Base-by-base conservation (phyloP, 139 green algal genomes). In the Chlorella sp. region DNA sequence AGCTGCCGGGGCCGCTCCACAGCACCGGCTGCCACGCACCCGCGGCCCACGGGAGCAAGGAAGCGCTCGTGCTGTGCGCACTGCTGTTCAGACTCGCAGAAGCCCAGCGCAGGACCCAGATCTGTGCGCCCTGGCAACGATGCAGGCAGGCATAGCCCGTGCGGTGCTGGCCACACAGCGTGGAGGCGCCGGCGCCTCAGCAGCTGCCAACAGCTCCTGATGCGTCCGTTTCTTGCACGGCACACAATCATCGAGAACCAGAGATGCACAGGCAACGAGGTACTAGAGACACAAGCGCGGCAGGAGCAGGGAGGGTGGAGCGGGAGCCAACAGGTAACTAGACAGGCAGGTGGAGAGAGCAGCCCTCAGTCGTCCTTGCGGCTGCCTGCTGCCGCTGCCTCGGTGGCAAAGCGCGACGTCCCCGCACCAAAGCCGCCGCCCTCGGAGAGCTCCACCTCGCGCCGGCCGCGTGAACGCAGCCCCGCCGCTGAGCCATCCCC, bases 371-470 rank as follows among this genome's bases (percentile, higher is more conserved):
- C 60, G 30, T 83, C 77, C 60, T 83, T 83, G 77, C 60, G 77
- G 40, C 77, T 74, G 77, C 40, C 65, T 28, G 14, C 17, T 13
- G 40, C 77, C 30, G 32, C 36, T 34, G 32, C 64, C 30, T 64
- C 5, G 0, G 24, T 46, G 26, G 9, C 77, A 46, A n/a, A 36
- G 32, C 36, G 24, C 22, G 56, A 54, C 3, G 34, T 56, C 56
- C 76, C 36, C 41, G 28, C 34, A 1, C 22, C 58, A 26, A 70
- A 32, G 48, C 75, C 24, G 48, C 41, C 43, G 13, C 43, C 34
- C 32, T 73, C 76, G 22, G 64, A 65, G 17, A 84, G 32, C 79
- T 84, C 79, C 43, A 84, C 79, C 79, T 84, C 77, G 6, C 77
- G 77, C 30, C 38, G 48, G 44, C 65, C 19, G 64, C 79, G 79